A percentile compares a stretch with the other conserved stretches of the same genome.
Evolutionary conservation across 2,329 filamentous ascomycete genomes (phyloP).

Genomic region (Alternaria hordeiaustralica): DNA sequence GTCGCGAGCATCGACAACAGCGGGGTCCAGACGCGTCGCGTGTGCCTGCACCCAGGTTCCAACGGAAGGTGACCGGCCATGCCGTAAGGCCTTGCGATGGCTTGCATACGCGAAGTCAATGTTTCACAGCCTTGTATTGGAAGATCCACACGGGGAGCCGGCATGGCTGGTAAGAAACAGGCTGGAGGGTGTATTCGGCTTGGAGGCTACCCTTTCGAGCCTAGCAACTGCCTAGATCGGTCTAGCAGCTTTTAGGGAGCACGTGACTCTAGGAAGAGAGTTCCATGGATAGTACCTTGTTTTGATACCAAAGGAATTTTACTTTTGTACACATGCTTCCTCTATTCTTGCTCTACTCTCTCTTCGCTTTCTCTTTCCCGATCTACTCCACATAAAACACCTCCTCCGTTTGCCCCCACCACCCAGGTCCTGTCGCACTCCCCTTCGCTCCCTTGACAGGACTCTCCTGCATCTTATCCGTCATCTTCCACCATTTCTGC

Average conservation of each 20-base stretch:
- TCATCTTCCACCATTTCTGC: constrained; percentile 81
- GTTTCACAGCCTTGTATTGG: not conserved
- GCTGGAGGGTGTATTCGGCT: not conserved
- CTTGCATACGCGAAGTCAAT: not conserved
- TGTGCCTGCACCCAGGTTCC: not conserved
- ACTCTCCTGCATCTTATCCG: constrained; percentile 72
- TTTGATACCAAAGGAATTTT: not conserved
- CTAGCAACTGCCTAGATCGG: too few species aligned
- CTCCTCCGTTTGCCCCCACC: constrained; percentile 74
- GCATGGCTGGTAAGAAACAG: not conserved
- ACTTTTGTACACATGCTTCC: not conserved
- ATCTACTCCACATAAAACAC: constrained; percentile 64
- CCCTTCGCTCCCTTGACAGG: constrained; percentile 59
- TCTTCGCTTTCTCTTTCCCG: not conserved
- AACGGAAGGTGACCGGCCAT: not conserved
- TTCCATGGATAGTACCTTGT: not conserved
- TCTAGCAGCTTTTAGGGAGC: not conserved
- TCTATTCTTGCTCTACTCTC: not conserved
- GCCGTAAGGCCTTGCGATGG: not conserved
- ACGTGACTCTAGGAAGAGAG: not conserved
- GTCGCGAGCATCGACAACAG: not conserved
- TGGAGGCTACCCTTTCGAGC: not conserved
- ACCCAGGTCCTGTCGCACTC: constrained; percentile 50
- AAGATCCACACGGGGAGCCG: not conserved
- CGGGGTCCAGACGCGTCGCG: not conserved